Evolutionary conservation across 2,329 filamentous ascomycete species (phyloP).

Genomic region (Onygenales sp.): DNA sequence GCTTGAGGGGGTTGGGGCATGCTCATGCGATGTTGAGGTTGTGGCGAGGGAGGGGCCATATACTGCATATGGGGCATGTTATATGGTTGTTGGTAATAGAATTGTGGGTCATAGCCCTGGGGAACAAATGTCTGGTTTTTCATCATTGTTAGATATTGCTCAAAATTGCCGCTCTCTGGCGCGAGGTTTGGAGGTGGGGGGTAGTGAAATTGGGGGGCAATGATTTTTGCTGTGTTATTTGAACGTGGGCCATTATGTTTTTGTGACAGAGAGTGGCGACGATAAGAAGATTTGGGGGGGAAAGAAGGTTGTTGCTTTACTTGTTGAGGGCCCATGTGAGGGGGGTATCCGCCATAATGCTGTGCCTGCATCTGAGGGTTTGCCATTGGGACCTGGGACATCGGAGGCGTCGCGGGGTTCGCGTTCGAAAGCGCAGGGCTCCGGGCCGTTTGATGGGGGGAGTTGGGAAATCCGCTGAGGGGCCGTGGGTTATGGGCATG

Average conservation of each 20-base stretch:
- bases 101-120: slow-evolving; percentile 42
- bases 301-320: slow-evolving; percentile 41
- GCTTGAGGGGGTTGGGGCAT: slow-evolving; percentile 34
- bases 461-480: slow-evolving; percentile 48
- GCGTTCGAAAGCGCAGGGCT: slow-evolving; percentile 59
- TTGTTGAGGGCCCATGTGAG: slow-evolving; percentile 50
- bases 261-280: slow-evolving; percentile 22
- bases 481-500: slow-evolving; percentile 33
- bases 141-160: slow-evolving; percentile 58
- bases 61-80: slow-evolving; percentile 27
- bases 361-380: slow-evolving; percentile 54
- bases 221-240: slow-evolving; percentile 11
- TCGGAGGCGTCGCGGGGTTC: slow-evolving; percentile 60
- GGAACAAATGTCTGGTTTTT: slow-evolving; percentile 52
- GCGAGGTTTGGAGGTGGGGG: slow-evolving; percentile 49
- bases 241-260: slow-evolving; percentile 13
- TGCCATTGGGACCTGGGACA: slow-evolving; percentile 60
- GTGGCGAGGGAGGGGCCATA: slow-evolving; percentile 37
- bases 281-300: slow-evolving; percentile 18
- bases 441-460: slow-evolving; percentile 53
- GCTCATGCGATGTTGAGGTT: slow-evolving; percentile 36
- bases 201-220: slow-evolving; percentile 16
- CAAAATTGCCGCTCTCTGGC: slow-evolving; percentile 60
- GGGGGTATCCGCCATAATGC: slow-evolving; percentile 49
- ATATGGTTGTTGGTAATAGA: slow-evolving; percentile 35